Base-by-base conservation (phyloP, 176 grass and related monocot genomes). In the Luzula sylvatica region DNA sequence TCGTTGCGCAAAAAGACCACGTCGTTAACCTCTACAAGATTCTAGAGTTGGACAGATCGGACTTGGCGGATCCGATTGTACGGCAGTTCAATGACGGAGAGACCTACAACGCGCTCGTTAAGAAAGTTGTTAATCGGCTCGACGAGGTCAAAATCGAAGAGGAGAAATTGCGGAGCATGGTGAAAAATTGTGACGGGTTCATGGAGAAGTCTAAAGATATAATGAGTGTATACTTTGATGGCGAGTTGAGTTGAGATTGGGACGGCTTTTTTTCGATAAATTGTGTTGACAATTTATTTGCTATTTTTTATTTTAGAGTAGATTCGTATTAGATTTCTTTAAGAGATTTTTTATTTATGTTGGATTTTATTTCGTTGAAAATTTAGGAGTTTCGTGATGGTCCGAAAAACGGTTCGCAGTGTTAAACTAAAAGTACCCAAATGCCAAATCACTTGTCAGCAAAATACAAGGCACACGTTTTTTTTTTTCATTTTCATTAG, bases 61-160 rank as follows among this genome's bases (percentile, higher is more conserved):
- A 49, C 30, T 78, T 96, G 30, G 53, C 60, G 7, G 50, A 86
- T 70, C 84, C 90, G 35, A 49, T 64, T 49, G 59, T 64, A 16
- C 15, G 41, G 23, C 73, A 77, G 51, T 65, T 76, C 24, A 25
- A 71, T n/a, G 40, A 60, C 50, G 27, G 38, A 27, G 58, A 75
- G 50, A 57, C 70, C n/a, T 89, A 65, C n/a, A 47, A 65, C 42
- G 27, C 18, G 23, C 75, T 79, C 50, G 55, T 96, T 29, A 53
- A 73, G 40, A 78, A 62, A 54, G 58, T 96, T 38, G 45, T 72
- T 43, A 50, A 52, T 18, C 57, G 74, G 19, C 73, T 72, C 44
- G 65, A 82, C n/a, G 77, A 96, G 66, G 73, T 86, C 55, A 89
- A 79, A 78, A 24, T 58, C 4, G 90, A 79, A 59, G 84, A 89